Evolutionary conservation across 2,329 filamentous ascomycete species (phyloP).

Genomic region (Talaromyces sp.): DNA sequence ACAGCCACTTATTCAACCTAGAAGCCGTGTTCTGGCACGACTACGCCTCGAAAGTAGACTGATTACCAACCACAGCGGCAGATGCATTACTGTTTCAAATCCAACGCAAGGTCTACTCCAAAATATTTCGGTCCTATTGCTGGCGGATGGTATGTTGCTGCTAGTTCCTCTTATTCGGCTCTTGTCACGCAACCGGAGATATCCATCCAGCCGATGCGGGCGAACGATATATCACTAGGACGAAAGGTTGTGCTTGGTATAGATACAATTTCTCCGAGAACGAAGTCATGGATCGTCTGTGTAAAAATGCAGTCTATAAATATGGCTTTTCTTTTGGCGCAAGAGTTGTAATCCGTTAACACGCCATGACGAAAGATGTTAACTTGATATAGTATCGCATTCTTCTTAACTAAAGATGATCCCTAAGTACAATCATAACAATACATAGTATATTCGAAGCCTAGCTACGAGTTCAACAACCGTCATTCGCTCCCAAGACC

Average conservation of each 20-base stretch:
- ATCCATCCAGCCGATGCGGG: constrained; percentile 52
- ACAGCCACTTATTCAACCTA: constrained; percentile 33
- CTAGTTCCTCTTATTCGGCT: constrained; percentile 37
- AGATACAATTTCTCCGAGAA: constrained; percentile 44
- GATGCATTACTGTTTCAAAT: constrained; percentile 58
- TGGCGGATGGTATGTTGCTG: constrained; percentile 28
- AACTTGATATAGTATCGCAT: too few relatives aligned
- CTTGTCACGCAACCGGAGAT: constrained; percentile 39
- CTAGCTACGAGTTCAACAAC: background rate
- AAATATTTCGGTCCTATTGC: constrained; percentile 49
- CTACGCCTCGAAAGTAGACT: constrained; percentile 52
- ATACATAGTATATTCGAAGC: too few relatives aligned
- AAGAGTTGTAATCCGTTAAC: constrained; percentile 47
- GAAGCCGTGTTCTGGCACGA: constrained; percentile 30
- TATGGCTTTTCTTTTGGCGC: constrained; percentile 39
- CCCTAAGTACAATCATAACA: too few relatives aligned
- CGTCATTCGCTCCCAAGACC: background rate
- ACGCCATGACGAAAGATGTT: constrained; percentile 41
- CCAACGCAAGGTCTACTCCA: constrained; percentile 52
- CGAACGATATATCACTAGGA: constrained; percentile 55
- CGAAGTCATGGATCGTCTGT: constrained; percentile 18
- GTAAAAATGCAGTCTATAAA: constrained; percentile 40
- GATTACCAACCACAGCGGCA: constrained; percentile 55
- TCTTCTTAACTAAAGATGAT: too few relatives aligned
- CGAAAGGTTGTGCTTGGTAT: constrained; percentile 44